These are phyloP conservation scores for Leishmania aethiopica DNA, from an alignment of 208 protist species.

Conservation along the genomic window DNA sequence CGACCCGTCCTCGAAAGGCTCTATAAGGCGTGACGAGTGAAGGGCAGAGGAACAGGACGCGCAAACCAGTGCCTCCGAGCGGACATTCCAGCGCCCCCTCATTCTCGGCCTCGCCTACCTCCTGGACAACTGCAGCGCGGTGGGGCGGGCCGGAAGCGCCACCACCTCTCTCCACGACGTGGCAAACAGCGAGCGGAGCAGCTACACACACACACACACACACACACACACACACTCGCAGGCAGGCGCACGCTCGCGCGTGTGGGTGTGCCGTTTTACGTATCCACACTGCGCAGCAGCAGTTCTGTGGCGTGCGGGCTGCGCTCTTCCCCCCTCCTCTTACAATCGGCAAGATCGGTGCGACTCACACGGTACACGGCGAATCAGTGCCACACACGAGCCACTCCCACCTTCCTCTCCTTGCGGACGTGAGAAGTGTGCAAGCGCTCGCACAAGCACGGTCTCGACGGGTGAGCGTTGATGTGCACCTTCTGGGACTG, in stretches of 20 bases:
- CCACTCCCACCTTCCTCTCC: background rate
- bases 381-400: background rate
- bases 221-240: background rate
- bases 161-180: background rate
- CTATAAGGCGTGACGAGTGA: background rate
- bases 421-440: background rate
- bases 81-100: background rate
- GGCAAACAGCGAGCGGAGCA: background rate
- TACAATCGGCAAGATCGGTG: background rate
- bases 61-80: background rate
- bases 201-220: background rate
- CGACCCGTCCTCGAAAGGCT: background rate
- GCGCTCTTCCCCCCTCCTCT: background rate
- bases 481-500: background rate
- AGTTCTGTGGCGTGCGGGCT: background rate
- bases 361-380: background rate
- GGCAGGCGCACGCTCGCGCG: background rate
- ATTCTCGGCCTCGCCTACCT: background rate
- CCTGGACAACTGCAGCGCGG: background rate
- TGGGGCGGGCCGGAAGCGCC: background rate
- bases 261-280: slow-evolving; percentile 2
- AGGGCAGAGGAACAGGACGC: background rate
- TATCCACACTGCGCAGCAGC: background rate
- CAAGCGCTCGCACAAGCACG: background rate
- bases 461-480: background rate